phyloP scores from a whole-genome alignment of 306 rosid genomes.

The Adenanthera pavonina region DNA sequence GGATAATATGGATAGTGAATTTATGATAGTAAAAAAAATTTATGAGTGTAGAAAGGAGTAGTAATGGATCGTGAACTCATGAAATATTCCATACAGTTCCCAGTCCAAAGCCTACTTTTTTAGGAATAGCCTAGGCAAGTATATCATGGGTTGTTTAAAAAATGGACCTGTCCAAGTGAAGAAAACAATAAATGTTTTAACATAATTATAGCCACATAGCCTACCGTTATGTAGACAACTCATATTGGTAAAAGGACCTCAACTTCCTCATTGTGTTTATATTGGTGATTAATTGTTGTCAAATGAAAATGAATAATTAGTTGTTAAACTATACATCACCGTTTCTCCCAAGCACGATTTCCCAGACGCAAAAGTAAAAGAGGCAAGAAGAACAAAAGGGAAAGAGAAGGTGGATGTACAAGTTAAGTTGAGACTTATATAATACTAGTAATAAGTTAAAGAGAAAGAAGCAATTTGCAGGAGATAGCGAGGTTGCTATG shows the following conservation, averaged over 20 bases:
- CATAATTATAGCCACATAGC: constrained; percentile 29
- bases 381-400: neutral
- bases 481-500: constrained; percentile 32
- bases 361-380: constrained; percentile 22
- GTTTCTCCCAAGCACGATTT: constrained; percentile 15
- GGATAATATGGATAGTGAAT: too few relatives aligned
- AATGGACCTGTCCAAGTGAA: constrained; percentile 38
- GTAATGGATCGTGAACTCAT: too few relatives aligned
- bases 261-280: constrained; percentile 31
- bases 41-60: too few relatives aligned
- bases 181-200: constrained; percentile 38
- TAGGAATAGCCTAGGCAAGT: constrained; percentile 36
- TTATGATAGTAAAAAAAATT: too few relatives aligned
- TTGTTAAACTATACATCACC: constrained; percentile 1
- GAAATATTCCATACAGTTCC: neutral
- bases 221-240: constrained; percentile 35
- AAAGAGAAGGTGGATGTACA: neutral
- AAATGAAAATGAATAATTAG: constrained; percentile 11
- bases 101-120: constrained; percentile 35
- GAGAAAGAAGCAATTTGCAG: constrained; percentile 26
- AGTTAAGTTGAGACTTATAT: constrained; percentile 14
- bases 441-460: constrained; percentile 12
- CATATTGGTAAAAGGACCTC: constrained; percentile 25
- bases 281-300: constrained; percentile 9
- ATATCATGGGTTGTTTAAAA: constrained; percentile 45